Evolutionary conservation across 208 protist genomes (phyloP), one percentile per base, ranked within the genome.

Genomic region (Trypanosoma conorhini): DNA sequence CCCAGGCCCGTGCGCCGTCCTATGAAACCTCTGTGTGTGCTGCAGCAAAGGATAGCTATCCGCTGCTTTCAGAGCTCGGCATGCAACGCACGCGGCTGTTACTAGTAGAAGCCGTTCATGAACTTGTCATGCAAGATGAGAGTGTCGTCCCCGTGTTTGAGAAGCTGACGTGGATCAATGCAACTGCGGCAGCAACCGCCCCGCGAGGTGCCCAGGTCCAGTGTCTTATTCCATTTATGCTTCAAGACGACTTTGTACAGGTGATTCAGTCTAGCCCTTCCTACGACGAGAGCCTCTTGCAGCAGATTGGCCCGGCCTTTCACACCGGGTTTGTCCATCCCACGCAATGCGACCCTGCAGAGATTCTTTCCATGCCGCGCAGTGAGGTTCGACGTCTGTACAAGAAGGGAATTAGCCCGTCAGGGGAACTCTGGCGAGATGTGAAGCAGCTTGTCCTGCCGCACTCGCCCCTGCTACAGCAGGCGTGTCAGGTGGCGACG

Each of bases 211-310:
- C 30, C 19, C 64, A 57, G 3, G 31, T 50, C 0, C 48, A 52
- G 21, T 62, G 24, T 58, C 5, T 61, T 56, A 68, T 80, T 52
- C 75, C 68, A 42, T 76, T 57, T 58, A 30, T 55, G 12, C 42
- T 80, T 5, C 67, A 80, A 57, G 64, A 80, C 1, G 70, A 72
- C 33, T 80, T 80, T 70, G 21, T 12, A 2, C 44, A 38, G 35
- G 38, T 66, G 8, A 65, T 80, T 38, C 62, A 65, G 44, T 5
- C 7, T 0, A 68, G 62, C 52, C 22, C 60, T 7, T 51, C 55
- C 24, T 78, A 78, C 52, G 42, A 78, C 60, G 73, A 62, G 31
- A 17, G 31, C 56, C 12, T 73, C 28, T 62, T 78, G 57, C 57
- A 44, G 60, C 66, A 66, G 19, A 26, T 72, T 30, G 66, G 50